These are phyloP conservation scores for Arachnopeziza araneosa DNA, from an alignment of 2,329 filamentous ascomycete species.

Conservation along the genomic window DNA sequence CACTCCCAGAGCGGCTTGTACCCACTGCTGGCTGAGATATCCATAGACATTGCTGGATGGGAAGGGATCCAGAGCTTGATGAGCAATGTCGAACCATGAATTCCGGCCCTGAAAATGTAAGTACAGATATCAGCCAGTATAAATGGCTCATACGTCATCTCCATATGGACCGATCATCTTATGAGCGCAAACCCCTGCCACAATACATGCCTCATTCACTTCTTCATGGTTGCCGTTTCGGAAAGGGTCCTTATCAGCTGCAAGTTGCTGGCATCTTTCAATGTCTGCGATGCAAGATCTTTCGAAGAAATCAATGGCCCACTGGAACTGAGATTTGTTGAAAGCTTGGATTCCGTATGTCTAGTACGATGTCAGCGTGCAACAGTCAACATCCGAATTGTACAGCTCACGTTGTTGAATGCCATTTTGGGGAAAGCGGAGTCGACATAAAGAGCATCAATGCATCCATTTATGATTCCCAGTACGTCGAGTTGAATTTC, in stretches of 20 bases:
- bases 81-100: conserved; percentile 1
- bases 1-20: conserved; percentile 55
- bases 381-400: conserved; percentile 38
- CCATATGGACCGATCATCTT: background rate
- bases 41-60: conserved; percentile 1
- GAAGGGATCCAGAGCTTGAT: background rate
- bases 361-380: background rate
- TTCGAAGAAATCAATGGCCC: background rate
- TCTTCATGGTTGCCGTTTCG: background rate
- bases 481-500: conserved; percentile 54
- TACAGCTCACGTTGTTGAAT: conserved; percentile 37
- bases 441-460: conserved; percentile 50
- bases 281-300: background rate
- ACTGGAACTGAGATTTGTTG: background rate
- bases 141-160: background rate
- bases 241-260: background rate
- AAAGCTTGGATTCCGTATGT: conserved; percentile 6
- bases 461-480: conserved; percentile 63
- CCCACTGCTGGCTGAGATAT: conserved; percentile 17
- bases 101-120: background rate
- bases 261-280: background rate
- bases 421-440: conserved; percentile 17
- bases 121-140: background rate
- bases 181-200: background rate
- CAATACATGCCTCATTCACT: background rate